Evolutionary conservation across 2,329 filamentous ascomycete species (phyloP).

Genomic region (Paecilomyces variotii): DNA sequence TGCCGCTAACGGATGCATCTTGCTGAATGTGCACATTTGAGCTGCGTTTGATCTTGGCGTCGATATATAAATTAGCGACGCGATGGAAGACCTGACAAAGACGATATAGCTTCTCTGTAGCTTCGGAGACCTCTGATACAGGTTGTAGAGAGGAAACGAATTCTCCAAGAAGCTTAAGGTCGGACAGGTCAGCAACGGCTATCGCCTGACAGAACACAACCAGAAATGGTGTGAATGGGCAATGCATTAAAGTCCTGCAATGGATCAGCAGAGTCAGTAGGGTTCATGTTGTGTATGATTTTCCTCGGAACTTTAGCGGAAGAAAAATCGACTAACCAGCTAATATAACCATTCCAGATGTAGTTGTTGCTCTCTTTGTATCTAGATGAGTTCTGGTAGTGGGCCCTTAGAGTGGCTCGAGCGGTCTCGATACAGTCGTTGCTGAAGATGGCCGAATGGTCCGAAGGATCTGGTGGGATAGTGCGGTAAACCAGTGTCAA

Average conservation of each 20-base stretch:
- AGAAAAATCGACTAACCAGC: slow-evolving; percentile 2
- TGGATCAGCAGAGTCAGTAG: background rate
- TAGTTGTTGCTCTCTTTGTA: slow-evolving; percentile 9
- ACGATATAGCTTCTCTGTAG: slow-evolving; percentile 48
- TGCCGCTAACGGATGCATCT: background rate
- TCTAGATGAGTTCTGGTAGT: slow-evolving; percentile 16
- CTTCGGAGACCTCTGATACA: slow-evolving; percentile 43
- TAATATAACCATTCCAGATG: slow-evolving; percentile 11
- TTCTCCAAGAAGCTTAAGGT: slow-evolving; percentile 44
- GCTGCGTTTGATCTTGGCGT: slow-evolving; percentile 5
- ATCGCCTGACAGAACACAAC: slow-evolving; percentile 33
- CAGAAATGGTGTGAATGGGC: slow-evolving; percentile 36
- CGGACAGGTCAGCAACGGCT: slow-evolving; percentile 42
- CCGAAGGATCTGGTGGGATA: slow-evolving; percentile 22
- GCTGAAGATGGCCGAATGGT: slow-evolving; percentile 23
- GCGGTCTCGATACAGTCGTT: slow-evolving; percentile 31
- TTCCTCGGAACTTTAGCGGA: background rate
- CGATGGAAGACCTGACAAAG: slow-evolving; percentile 39
- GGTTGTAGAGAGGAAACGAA: slow-evolving; percentile 48
- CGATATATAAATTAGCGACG: slow-evolving; percentile 9
- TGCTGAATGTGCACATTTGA: background rate
- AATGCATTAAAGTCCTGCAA: slow-evolving; percentile 20
- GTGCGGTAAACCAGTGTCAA: slow-evolving; percentile 34
- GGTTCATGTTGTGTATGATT: background rate
- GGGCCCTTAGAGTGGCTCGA: slow-evolving; percentile 23